Base-by-base conservation (phyloP, 2,329 filamentous ascomycete genomes). In the Biscogniauxia marginata region DNA sequence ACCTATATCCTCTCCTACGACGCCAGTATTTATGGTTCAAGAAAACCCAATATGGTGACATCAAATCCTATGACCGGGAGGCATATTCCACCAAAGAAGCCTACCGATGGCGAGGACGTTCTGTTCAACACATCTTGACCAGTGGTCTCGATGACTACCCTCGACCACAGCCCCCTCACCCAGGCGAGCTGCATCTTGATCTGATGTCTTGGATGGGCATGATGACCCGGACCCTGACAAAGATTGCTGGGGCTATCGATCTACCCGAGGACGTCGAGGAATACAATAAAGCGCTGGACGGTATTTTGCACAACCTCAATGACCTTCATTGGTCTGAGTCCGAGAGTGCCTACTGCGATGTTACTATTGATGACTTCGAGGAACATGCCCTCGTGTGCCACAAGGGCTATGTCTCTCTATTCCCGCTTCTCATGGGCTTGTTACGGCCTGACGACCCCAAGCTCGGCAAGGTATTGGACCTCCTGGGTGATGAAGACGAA, bases 61-160 rank as follows among this genome's bases (percentile, higher is more conserved):
- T 98, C 72, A 93, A 90, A 71, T 86, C 88, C 2, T 99, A 97
- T 72, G 93, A 97, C 63, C 89, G 93, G 30, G 85, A 91, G 59
- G 91, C 92, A 0, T 96, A 88, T 73, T 96, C 91, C 7, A 84
- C 80, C n/a, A 93, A 90, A 68, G 95, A 99, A 75, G 95, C 84
- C 1, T 99, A 98, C 75, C 86, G 95, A 64, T 99, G 95, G 95
- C 88, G 92, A 54, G 95, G 95, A 59, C 89, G 95, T 55, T 95
- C 90, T 7, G 84, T 90, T 30, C 84, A 86, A 49, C 95, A 98
- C 71, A 89, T 96, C 59, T 81, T 99, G 49, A 96, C 95, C 4
- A 96, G 92, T 52, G 95, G 95, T 2, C 84, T 99, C 1, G 95
- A 99, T 68, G 95, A 99, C 75, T 99, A 98, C 70, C 95, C 95